A percentile compares a stretch with the other conserved stretches of the same genome.
phyloP scores from a whole-genome alignment of 2,329 filamentous ascomycete genomes.

The Beauveria bassiana region DNA sequence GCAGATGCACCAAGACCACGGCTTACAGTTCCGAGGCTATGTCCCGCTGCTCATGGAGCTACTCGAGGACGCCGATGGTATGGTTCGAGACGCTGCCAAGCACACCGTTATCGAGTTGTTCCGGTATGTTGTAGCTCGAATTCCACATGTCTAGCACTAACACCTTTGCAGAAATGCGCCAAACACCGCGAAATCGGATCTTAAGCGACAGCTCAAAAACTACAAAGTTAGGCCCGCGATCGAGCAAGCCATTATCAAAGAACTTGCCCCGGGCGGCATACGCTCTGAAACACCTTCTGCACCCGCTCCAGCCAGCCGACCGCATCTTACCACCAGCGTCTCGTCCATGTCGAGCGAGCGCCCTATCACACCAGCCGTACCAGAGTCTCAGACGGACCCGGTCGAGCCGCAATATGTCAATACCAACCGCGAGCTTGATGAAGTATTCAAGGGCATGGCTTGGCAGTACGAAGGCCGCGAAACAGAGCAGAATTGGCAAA shows the following conservation, averaged over 20 bases:
- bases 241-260: conserved; percentile 69
- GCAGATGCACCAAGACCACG: conserved; percentile 74
- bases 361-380: conserved; percentile 50
- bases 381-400: conserved; percentile 55
- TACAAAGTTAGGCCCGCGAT: conserved; percentile 84
- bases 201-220: conserved; percentile 77
- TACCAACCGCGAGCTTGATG: conserved; percentile 80
- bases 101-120: conserved; percentile 80
- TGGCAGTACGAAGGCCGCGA: conserved; percentile 79
- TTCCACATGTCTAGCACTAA: conserved; percentile 7
- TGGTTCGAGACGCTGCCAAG: conserved; percentile 80
- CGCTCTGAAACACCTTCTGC: conserved; percentile 33
- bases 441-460: conserved; percentile 75
- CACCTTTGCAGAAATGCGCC: conserved; percentile 55
- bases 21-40: conserved; percentile 73
- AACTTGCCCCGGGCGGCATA: conserved; percentile 50
- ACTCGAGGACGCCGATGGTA: conserved; percentile 82
- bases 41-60: conserved; percentile 77
- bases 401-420: conserved; percentile 80
- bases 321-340: conserved; percentile 33
- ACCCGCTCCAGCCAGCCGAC: conserved; percentile 34
- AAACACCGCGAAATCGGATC: conserved; percentile 74
- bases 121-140: conserved; percentile 40
- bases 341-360: conserved; percentile 43
- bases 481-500: conserved; percentile 84